Percentiles rank a stretch among this genome's conserved stretches.
Evolutionary conservation across 2,329 filamentous ascomycete species (phyloP).

Genomic region (Diaporthe helianthi): DNA sequence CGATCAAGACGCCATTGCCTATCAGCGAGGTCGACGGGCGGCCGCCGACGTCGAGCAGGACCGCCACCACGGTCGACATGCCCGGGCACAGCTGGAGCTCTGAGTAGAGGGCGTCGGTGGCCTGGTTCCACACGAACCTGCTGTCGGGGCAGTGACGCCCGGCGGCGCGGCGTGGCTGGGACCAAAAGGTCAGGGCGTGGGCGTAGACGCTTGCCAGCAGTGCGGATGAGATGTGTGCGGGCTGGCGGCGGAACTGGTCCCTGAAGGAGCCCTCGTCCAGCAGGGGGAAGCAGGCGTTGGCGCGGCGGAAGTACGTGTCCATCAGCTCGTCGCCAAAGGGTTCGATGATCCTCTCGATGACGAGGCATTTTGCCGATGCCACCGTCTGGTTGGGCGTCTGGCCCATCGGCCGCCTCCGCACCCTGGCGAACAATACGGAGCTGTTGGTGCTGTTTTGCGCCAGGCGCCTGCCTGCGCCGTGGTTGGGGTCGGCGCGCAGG

Average conservation of each 20-base stretch:
- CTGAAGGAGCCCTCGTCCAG: slow-evolving; percentile 63
- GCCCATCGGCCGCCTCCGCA: slow-evolving; percentile 54
- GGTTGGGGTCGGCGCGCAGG: slow-evolving; percentile 43
- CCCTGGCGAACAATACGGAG: slow-evolving; percentile 56
- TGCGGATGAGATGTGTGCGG: slow-evolving; percentile 60
- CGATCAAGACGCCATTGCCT: slow-evolving; percentile 60
- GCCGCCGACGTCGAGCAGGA: slow-evolving; percentile 65
- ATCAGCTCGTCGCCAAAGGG: slow-evolving; percentile 59
- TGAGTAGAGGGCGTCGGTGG: slow-evolving; percentile 64
- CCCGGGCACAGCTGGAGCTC: slow-evolving; percentile 66
- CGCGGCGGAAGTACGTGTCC: slow-evolving; percentile 59
- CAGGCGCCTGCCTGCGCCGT: slow-evolving; percentile 41
- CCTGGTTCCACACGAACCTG: slow-evolving; percentile 68
- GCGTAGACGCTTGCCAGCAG: slow-evolving; percentile 65
- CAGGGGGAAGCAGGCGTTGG: slow-evolving; percentile 67
- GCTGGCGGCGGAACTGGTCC: slow-evolving; percentile 52
- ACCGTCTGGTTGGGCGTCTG: slow-evolving; percentile 47
- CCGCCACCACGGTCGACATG: slow-evolving; percentile 63
- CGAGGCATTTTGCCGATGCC: slow-evolving; percentile 57
- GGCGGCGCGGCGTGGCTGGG: slow-evolving; percentile 50
- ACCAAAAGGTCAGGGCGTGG: slow-evolving; percentile 65
- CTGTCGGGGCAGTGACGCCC: slow-evolving; percentile 60
- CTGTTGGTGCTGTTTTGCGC: slow-evolving; percentile 48
- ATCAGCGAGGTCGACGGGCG: slow-evolving; percentile 66
- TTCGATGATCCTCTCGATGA: slow-evolving; percentile 65